Percentiles rank a stretch among this genome's conserved stretches.
Evolutionary conservation across 2,329 filamentous ascomycete genomes (phyloP).

Genomic region (Xylariomycetidae sp.): DNA sequence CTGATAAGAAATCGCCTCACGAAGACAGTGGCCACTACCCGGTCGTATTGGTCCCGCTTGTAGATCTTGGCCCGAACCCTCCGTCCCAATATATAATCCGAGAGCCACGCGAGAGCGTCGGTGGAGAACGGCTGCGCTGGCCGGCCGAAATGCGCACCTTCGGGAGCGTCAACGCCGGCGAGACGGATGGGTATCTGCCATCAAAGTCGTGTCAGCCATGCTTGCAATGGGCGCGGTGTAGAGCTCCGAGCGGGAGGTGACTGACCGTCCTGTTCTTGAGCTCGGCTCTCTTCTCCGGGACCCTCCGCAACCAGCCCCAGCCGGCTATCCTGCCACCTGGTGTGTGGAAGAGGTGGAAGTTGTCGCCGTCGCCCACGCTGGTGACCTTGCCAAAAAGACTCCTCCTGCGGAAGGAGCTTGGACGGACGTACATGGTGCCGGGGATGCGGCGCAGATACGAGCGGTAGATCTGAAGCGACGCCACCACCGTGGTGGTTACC

Average conservation of each 20-base stretch:
- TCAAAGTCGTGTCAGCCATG: conserved; percentile 4
- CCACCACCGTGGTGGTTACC: conserved; percentile 49
- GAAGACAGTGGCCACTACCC: conserved; percentile 80
- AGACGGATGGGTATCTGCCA: conserved; percentile 77
- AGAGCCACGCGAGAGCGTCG: conserved; percentile 81
- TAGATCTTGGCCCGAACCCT: conserved; percentile 80
- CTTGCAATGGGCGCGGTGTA: neutral
- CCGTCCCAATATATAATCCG: conserved; percentile 60
- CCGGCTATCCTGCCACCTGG: conserved; percentile 81
- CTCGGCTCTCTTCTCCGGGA: conserved; percentile 63
- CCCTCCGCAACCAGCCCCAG: conserved; percentile 83
- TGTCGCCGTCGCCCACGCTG: conserved; percentile 92
- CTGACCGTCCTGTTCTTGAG: conserved; percentile 73
- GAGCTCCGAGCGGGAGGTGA: conserved; percentile 6
- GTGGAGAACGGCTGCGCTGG: conserved; percentile 77
- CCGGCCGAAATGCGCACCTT: conserved; percentile 85
- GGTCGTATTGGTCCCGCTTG: conserved; percentile 84
- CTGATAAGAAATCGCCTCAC: conserved; percentile 63
- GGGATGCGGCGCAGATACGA: conserved; percentile 82
- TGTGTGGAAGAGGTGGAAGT: conserved; percentile 90
- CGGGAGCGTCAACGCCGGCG: conserved; percentile 89
- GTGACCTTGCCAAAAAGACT: conserved; percentile 83
- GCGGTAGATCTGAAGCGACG: conserved; percentile 56
- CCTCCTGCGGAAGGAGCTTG: conserved; percentile 65
- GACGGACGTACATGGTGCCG: conserved; percentile 66